Percentiles rank a stretch among this genome's conserved stretches.
phyloP scores from a whole-genome alignment of 2,329 filamentous ascomycete genomes.

The Sordariomycetes sp. region DNA sequence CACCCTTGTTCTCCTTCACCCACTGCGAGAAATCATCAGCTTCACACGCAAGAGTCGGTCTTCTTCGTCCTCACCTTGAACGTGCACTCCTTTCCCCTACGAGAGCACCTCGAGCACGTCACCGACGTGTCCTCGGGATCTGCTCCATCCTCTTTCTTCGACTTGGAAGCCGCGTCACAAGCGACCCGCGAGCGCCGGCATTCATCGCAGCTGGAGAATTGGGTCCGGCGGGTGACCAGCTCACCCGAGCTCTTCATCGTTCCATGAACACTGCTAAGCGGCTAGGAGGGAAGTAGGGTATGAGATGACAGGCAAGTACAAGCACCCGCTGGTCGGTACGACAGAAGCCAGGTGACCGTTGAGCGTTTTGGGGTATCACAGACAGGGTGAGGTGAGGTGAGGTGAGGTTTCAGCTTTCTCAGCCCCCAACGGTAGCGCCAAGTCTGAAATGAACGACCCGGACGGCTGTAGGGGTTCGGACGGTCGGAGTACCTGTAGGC shows the following conservation, averaged over 20 bases:
- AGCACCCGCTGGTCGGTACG: no score
- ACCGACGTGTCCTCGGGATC: constrained; percentile 42
- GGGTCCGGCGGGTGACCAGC: constrained; percentile 17
- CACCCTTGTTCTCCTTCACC: constrained; percentile 13
- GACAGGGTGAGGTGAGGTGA: no score
- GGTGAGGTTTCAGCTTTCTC: no score
- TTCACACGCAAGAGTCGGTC: not conserved
- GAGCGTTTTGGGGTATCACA: no score
- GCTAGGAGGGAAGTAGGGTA: no score
- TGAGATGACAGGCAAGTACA: no score
- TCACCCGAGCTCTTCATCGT: constrained; percentile 6
- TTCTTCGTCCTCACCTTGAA: constrained; percentile 12
- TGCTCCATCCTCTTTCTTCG: constrained; percentile 36
- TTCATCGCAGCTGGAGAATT: constrained; percentile 24
- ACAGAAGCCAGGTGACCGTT: no score
- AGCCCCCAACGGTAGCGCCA: no score
- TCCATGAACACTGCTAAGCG: no score
- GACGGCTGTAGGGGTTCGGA: no score
- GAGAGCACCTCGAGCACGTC: constrained; percentile 53
- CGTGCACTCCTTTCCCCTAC: constrained; percentile 15
- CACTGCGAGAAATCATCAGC: constrained; percentile 9
- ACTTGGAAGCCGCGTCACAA: constrained; percentile 14
- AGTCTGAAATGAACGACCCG: no score
- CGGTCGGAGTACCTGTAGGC: no score
- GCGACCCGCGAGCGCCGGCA: constrained; percentile 20